Base-by-base conservation (phyloP, 352 stramenopile species). In the Globisporangium cederbergense region DNA sequence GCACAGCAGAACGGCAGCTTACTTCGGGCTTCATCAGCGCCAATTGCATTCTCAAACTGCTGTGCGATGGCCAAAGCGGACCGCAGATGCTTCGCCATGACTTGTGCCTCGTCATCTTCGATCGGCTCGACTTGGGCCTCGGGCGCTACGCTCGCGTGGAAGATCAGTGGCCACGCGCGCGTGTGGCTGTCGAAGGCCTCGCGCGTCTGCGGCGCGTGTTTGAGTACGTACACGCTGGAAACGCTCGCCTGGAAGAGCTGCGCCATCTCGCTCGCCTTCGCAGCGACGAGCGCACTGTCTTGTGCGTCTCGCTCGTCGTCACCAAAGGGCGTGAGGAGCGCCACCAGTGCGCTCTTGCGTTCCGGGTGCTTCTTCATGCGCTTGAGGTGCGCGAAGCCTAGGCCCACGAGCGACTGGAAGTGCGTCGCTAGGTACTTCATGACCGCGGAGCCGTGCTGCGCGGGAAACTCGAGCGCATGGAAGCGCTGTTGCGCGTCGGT, bases 331-430 rank as follows among this genome's bases (percentile, higher is more conserved):
- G 65, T 66, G 49, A 93, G 53, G 34, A 95, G 72, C 50, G 85
- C 81, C 45, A 91, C 63, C 46, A 92, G 77, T 16, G 71, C 70
- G 38, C 76, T 47, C 5, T 67, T 58, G 7, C 56, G 14, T 32
- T 58, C 46, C 20, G 83, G 60, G 60, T 84, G 75, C 67, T 93
- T 93, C 64, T 92, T 93, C 56, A 95, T 80, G 42, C 87, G 87
- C 73, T 95, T 95, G 43, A 95, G 72, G 56, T 95, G 87, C 40
- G 68, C 72, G 61, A 87, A 93, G 22, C 87, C 85, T 40, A 91
- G 65, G 54, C 82, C 78, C 13, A 72, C 58, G 30, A 95, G 73
- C 20, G 82, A 72, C 54, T 76, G 73, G 56, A 89, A 92, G 58
- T 68, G 60, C 34, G 49, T 62, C 1, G 62, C 61, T 4, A 95